phyloP scores from a whole-genome alignment of 345 rosid genomes.

The Eucalyptus erythrocorys region DNA sequence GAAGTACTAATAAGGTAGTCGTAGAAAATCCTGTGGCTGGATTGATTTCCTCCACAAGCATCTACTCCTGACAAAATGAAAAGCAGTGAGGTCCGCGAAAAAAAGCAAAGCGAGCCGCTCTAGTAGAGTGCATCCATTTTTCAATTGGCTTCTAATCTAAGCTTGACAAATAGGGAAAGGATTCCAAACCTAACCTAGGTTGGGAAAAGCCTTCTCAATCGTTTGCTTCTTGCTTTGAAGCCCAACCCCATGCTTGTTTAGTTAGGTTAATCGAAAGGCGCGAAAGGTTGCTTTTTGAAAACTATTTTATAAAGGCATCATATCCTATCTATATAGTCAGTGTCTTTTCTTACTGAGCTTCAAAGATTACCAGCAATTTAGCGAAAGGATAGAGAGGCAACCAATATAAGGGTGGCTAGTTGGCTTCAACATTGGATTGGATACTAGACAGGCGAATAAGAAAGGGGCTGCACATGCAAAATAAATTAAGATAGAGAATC shows the following conservation, averaged over 20 bases:
- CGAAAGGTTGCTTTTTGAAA: background rate
- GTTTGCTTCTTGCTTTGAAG: background rate
- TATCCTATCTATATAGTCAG: background rate
- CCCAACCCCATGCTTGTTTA: background rate
- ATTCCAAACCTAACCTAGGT: background rate
- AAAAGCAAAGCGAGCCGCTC: accelerated
- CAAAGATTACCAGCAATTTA: background rate
- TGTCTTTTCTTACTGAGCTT: background rate
- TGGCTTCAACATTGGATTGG: background rate
- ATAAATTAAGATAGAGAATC: background rate
- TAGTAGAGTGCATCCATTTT: background rate
- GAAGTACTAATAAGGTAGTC: background rate
- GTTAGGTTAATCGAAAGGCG: background rate
- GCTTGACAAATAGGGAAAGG: background rate
- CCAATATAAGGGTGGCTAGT: background rate
- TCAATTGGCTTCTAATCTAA: background rate
- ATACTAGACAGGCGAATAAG: background rate
- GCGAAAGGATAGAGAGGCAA: background rate
- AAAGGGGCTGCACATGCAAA: background rate
- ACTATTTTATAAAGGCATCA: background rate
- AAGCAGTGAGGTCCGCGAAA: accelerated
- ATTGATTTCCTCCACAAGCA: background rate
- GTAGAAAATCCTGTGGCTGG: background rate
- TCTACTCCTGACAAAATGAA: background rate
- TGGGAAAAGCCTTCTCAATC: background rate